Evolutionary conservation across 768 basidiomycete species (phyloP).

Genomic region (Lyophyllum atratum): DNA sequence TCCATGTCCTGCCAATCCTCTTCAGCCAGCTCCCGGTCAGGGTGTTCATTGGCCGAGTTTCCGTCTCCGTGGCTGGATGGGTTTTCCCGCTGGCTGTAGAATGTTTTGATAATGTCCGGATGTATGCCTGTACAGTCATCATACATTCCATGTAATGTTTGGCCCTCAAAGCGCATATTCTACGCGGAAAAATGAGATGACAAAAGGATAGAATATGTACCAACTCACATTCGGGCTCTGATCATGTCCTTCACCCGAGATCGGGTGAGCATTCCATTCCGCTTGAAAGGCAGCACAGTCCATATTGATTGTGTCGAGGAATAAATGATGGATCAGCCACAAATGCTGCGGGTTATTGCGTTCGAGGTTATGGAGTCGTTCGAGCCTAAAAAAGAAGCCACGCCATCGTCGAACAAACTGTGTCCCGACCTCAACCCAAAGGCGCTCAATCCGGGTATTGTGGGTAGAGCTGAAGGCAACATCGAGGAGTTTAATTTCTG

Average conservation of each 20-base stretch:
- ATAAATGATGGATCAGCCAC: conserved; percentile 46
- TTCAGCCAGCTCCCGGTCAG: background rate
- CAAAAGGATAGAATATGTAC: background rate
- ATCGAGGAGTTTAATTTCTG: too few species aligned
- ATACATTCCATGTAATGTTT: conserved; percentile 3
- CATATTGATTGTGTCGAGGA: conserved; percentile 35
- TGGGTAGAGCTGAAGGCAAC: conserved; percentile 29
- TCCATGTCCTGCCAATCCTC: background rate
- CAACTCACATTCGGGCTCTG: conserved; percentile 20
- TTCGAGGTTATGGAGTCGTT: conserved; percentile 35
- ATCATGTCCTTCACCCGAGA: conserved; percentile 28
- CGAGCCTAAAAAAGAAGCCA: conserved; percentile 41
- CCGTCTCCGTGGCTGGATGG: too few species aligned
- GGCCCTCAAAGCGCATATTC: conserved; percentile 8
- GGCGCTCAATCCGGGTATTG: conserved; percentile 44
- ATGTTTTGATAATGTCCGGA: background rate
- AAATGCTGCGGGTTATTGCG: conserved; percentile 30
- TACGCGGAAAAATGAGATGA: background rate
- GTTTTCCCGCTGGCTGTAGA: too few species aligned
- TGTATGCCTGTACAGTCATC: conserved; percentile 1
- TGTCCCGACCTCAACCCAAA: conserved; percentile 22
- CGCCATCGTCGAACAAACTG: conserved; percentile 42
- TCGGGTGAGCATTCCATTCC: conserved; percentile 42
- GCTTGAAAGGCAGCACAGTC: conserved; percentile 35
- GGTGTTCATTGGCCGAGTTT: too few species aligned